Evolutionary conservation across 2,329 filamentous ascomycete genomes (phyloP).

Genomic region (Pseudocercospora eumusae): DNA sequence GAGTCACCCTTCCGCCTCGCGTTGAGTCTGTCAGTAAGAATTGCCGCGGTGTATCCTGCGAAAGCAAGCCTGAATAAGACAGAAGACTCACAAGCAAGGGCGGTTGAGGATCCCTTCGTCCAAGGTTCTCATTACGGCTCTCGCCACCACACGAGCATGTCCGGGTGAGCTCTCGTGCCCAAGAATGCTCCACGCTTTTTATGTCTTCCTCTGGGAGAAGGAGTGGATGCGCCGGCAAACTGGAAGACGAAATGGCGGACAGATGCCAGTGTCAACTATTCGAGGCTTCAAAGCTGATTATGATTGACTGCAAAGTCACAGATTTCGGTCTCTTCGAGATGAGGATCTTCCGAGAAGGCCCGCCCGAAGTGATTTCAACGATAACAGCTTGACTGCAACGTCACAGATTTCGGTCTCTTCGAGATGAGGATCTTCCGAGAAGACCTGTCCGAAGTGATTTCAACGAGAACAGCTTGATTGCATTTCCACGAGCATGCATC

Average conservation of each 20-base stretch:
- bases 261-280: too few relatives aligned
- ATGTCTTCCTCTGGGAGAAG: background rate
- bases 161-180: constrained; percentile 4
- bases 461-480: background rate
- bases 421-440: background rate
- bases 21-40: background rate
- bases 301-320: too few relatives aligned
- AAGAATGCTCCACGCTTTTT: background rate
- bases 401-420: background rate
- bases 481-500: background rate
- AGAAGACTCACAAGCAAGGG: background rate
- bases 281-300: too few relatives aligned
- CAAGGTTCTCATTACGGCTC: constrained; percentile 3
- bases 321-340: background rate
- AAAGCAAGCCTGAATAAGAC: background rate
- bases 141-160: constrained; percentile 1
- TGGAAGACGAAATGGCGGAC: too few relatives aligned
- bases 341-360: background rate
- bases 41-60: background rate
- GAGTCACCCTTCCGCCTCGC: background rate
- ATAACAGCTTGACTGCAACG: background rate
- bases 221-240: too few relatives aligned
- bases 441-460: background rate
- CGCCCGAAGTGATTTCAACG: background rate
- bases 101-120: background rate